Evolutionary conservation across 2,329 filamentous ascomycete genomes (phyloP).

Genomic region (Fusarium sp.): DNA sequence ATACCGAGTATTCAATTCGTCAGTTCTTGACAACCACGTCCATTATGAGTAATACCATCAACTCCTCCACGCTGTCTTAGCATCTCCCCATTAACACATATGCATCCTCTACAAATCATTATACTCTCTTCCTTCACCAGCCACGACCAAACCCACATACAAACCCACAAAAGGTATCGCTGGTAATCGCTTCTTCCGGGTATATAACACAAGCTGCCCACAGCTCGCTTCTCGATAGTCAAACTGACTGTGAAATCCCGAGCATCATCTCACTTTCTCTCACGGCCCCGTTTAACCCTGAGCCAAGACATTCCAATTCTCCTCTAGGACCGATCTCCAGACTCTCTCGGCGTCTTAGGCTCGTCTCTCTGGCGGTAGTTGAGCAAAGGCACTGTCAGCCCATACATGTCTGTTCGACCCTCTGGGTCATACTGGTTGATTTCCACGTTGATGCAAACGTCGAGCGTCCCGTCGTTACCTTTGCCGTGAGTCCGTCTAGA

Average conservation of each 20-base stretch:
- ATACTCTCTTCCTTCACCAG: not conserved
- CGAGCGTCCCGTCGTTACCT: constrained; percentile 68
- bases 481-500: constrained; percentile 61
- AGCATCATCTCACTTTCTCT: not conserved
- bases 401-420: constrained; percentile 82
- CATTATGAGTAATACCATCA: not conserved
- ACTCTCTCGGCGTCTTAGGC: constrained; percentile 40
- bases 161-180: not conserved
- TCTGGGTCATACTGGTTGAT: constrained; percentile 81
- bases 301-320: not conserved
- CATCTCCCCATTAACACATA: constrained; percentile 5
- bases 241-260: not conserved
- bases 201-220: constrained; percentile 31
- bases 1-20: constrained; percentile 4
- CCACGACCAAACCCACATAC: constrained; percentile 5
- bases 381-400: constrained; percentile 82
- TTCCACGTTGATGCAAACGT: constrained; percentile 87
- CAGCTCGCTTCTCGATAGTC: constrained; percentile 12
- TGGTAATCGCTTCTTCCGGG: constrained; percentile 21
- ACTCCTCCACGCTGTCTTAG: not conserved
- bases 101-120: not conserved
- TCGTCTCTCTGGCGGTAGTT: constrained; percentile 47
- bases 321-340: constrained; percentile 17
- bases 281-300: not conserved
- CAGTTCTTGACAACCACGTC: not conserved